These are phyloP conservation scores for Xylaria arbuscula DNA, from an alignment of 2,329 filamentous ascomycete species.

Conservation along the genomic window DNA sequence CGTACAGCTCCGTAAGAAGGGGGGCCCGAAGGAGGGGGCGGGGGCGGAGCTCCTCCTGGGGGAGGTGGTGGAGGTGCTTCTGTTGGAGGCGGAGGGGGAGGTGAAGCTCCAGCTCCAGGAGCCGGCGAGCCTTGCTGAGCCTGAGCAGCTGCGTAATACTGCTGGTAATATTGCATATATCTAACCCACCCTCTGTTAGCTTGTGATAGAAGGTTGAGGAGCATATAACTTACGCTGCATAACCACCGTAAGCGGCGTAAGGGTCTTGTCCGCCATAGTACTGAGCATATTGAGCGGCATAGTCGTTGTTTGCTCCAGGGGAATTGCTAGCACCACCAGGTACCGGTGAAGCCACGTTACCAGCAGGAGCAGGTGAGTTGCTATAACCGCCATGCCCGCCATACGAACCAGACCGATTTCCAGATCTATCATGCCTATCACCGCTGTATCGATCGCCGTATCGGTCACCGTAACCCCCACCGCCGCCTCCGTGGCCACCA, in stretches of 20 bases:
- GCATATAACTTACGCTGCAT: slow-evolving; percentile 70
- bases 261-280: slow-evolving; percentile 83
- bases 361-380: slow-evolving; percentile 55
- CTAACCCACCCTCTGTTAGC: slow-evolving; percentile 47
- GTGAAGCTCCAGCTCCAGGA: slow-evolving; percentile 59
- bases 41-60: slow-evolving; percentile 65
- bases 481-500: slow-evolving; percentile 58
- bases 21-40: slow-evolving; percentile 66
- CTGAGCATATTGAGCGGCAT: slow-evolving; percentile 83
- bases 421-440: slow-evolving; percentile 51
- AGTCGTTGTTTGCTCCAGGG: slow-evolving; percentile 61
- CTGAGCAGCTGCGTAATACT: slow-evolving; percentile 70
- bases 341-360: slow-evolving; percentile 54
- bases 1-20: slow-evolving; percentile 75
- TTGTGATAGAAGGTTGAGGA: background rate
- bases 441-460: slow-evolving; percentile 53
- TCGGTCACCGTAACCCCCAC: slow-evolving; percentile 51
- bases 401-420: slow-evolving; percentile 47
- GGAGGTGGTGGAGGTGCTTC: slow-evolving; percentile 73
- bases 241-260: slow-evolving; percentile 91
- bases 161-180: slow-evolving; percentile 78
- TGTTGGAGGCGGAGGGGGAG: slow-evolving; percentile 69
- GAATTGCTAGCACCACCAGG: slow-evolving; percentile 57
- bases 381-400: slow-evolving; percentile 52
- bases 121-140: slow-evolving; percentile 59